phyloP scores from a whole-genome alignment of 306 rosid genomes.

The Quercus dentata region DNA sequence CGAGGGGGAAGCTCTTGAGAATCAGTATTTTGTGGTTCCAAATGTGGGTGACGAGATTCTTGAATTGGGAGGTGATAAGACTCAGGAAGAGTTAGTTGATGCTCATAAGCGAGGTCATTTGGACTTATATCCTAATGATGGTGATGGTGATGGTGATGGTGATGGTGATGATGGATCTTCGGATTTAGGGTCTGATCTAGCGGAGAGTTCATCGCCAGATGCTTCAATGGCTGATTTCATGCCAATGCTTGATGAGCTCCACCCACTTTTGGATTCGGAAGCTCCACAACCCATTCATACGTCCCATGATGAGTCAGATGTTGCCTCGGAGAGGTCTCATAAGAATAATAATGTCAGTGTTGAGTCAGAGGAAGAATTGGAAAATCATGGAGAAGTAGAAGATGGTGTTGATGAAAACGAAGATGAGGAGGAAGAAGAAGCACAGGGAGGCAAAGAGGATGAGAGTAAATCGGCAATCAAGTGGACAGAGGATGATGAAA shows the following conservation, averaged over 20 bases:
- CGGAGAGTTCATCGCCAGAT: slow-evolving; percentile 86
- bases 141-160: slow-evolving; percentile 36
- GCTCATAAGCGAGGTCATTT: slow-evolving; percentile 37
- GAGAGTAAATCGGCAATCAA: slow-evolving; percentile 93
- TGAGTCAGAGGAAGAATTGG: slow-evolving; percentile 60
- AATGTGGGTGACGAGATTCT: slow-evolving; percentile 35
- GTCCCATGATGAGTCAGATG: slow-evolving; percentile 50
- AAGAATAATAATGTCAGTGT: slow-evolving; percentile 46
- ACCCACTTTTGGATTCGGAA: slow-evolving; percentile 62
- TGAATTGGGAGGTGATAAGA: slow-evolving; percentile 31
- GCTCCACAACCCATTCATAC: slow-evolving; percentile 46
- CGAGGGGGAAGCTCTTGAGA: slow-evolving; percentile 48
- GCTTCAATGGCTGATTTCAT: slow-evolving; percentile 86
- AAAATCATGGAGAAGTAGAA: slow-evolving; percentile 43
- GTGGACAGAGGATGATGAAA: slow-evolving; percentile 97
- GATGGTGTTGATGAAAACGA: slow-evolving; percentile 43
- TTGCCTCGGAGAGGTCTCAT: slow-evolving; percentile 56
- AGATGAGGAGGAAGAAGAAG: slow-evolving; percentile 66
- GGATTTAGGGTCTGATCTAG: slow-evolving; percentile 59
- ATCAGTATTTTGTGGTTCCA: slow-evolving; percentile 48
- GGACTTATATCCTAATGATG: slow-evolving; percentile 31
- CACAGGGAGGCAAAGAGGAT: slow-evolving; percentile 72
- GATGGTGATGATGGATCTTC: slow-evolving; percentile 39
- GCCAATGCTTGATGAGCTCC: slow-evolving; percentile 83
- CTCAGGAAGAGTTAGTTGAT: slow-evolving; percentile 18